Evolutionary conservation across 2,329 filamentous ascomycete species (phyloP).

Genomic region (Paraconiothyrium brasiliense): DNA sequence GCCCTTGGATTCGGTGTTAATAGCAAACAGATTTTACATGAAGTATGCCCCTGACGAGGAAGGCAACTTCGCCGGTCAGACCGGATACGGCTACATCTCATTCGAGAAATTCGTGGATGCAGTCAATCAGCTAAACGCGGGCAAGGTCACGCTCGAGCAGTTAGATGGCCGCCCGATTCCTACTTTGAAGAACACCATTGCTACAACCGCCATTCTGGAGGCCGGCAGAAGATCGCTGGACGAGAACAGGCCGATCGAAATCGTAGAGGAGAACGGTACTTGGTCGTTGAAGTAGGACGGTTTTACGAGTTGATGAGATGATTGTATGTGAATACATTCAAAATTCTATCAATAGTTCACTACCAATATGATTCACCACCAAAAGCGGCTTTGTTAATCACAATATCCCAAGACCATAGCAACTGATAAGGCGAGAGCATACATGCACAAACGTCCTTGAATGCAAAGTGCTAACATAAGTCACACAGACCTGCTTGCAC

Average conservation of each 20-base stretch:
- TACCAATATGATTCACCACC: too few species aligned
- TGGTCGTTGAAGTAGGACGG: constrained; percentile 71
- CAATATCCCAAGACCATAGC: too few species aligned
- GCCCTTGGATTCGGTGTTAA: constrained; percentile 16
- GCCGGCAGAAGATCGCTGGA: constrained; percentile 86
- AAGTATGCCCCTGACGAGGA: constrained; percentile 93
- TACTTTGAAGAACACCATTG: constrained; percentile 87
- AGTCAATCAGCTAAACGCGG: constrained; percentile 79
- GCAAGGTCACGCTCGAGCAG: constrained; percentile 74
- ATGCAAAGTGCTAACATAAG: too few species aligned
- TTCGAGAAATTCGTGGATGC: constrained; percentile 97
- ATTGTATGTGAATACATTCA: too few species aligned
- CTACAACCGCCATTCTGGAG: constrained; percentile 90
- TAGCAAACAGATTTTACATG: constrained; percentile 78
- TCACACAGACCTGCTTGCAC: too few species aligned
- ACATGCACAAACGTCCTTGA: too few species aligned
- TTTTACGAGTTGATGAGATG: too few species aligned
- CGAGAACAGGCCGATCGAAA: constrained; percentile 79
- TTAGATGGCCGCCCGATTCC: constrained; percentile 83
- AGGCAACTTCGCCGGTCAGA: constrained; percentile 91
- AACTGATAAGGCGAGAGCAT: too few species aligned
- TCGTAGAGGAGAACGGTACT: constrained; percentile 69
- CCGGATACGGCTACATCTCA: constrained; percentile 90
- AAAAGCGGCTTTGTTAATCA: too few species aligned
- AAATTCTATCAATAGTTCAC: too few species aligned